Evolutionary conservation across 768 basidiomycete genomes (phyloP).

Genomic region (Boletus pseudo-olivaceus): DNA sequence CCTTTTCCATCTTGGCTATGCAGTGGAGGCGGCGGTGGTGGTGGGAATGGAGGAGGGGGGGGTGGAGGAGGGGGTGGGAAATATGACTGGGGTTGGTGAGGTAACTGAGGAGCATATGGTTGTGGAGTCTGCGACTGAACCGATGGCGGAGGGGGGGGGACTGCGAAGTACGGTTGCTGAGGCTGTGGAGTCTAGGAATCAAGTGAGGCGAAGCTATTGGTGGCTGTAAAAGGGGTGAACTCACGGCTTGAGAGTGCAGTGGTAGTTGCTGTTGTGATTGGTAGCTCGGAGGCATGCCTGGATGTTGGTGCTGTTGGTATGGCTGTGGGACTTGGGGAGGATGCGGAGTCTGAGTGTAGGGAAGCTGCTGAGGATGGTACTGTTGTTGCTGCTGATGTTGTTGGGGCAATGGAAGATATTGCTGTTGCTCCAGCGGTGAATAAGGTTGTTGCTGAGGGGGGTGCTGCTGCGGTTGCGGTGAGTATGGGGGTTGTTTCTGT

Average conservation of each 20-base stretch:
- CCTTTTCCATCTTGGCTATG: too few species aligned
- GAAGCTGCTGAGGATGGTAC: slow-evolving; percentile 12
- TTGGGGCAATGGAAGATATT: slow-evolving; percentile 1
- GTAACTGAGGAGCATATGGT: slow-evolving; percentile 11
- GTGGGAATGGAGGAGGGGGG: too few species aligned
- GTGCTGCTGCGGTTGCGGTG: slow-evolving; percentile 11
- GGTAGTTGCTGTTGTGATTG: slow-evolving; percentile 2
- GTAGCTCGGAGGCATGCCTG: slow-evolving; percentile 7
- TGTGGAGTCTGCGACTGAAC: slow-evolving; percentile 13
- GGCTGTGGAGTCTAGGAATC: slow-evolving; percentile 1
- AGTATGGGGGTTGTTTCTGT: slow-evolving; percentile 13
- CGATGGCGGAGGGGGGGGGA: slow-evolving; percentile 18
- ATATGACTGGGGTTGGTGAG: slow-evolving; percentile 20
- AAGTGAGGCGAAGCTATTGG: background rate
- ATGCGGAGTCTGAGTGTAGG: slow-evolving; percentile 13
- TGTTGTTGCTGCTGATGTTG: slow-evolving; percentile 7
- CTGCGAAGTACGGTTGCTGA: slow-evolving; percentile 13
- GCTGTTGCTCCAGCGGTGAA: slow-evolving; percentile 5
- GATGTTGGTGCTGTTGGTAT: slow-evolving; percentile 15
- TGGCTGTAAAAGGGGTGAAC: background rate
- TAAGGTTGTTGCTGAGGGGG: slow-evolving; percentile 10
- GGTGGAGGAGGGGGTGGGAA: slow-evolving; percentile 23
- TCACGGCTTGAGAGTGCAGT: slow-evolving; percentile 11
- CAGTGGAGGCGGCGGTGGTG: slow-evolving; percentile 10
- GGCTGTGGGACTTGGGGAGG: slow-evolving; percentile 12